Conservation (phyloP, 2,329 filamentous ascomycete species). For the Pseudogymnoascus sp. region DNA sequence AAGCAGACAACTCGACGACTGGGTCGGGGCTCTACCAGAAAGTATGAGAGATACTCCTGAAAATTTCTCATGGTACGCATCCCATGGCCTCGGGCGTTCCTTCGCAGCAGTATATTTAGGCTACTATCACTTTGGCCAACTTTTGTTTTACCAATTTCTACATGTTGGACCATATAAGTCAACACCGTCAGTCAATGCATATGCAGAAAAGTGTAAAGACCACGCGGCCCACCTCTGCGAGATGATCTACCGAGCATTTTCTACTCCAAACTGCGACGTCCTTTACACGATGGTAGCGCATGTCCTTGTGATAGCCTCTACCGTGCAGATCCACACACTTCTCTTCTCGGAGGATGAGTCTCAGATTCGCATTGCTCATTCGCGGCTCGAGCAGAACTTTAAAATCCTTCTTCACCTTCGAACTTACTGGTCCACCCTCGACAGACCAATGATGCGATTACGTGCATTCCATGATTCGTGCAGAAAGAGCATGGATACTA, state of each 20-base stretch:
- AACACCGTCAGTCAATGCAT: constrained; percentile 16
- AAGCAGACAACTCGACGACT: constrained; percentile 29
- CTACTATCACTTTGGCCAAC: constrained; percentile 39
- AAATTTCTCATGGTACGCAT: constrained; percentile 32
- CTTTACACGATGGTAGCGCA: constrained; percentile 39
- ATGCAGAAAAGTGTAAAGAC: constrained; percentile 34
- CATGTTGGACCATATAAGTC: constrained; percentile 24
- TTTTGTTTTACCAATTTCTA: constrained; percentile 41
- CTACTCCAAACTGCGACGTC: constrained; percentile 32
- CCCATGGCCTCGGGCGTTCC: constrained; percentile 34
- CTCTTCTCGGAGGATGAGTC: constrained; percentile 33
- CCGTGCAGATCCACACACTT: constrained; percentile 40
- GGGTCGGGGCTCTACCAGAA: constrained; percentile 30
- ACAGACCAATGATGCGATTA: constrained; percentile 32
- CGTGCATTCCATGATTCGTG: constrained; percentile 37
- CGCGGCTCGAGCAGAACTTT: constrained; percentile 38
- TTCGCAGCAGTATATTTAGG: constrained; percentile 40
- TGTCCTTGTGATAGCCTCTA: constrained; percentile 39
- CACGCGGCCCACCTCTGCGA: constrained; percentile 34
- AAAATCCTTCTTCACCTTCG: constrained; percentile 36
- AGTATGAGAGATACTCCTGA: constrained; percentile 32
- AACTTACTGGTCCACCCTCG: constrained; percentile 35
- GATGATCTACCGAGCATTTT: constrained; percentile 34
- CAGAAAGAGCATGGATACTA: constrained; percentile 29
- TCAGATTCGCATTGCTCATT: constrained; percentile 30